Conservation (phyloP, 345 rosid species). For the Populus alba region DNA sequence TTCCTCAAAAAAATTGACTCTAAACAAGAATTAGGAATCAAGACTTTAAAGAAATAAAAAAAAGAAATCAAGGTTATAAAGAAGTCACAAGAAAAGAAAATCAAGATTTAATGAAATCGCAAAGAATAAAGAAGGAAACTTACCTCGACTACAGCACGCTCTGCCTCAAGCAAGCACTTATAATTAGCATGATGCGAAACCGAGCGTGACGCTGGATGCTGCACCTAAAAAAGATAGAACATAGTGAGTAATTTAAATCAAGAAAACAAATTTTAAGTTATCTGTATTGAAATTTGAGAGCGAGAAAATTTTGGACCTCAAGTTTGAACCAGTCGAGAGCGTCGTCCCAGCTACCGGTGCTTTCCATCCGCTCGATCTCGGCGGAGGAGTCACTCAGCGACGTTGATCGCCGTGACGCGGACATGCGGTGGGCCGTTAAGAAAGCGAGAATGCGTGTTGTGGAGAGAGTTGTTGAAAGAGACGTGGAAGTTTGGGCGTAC, state of each 20-base stretch:
- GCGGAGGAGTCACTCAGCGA: conserved; percentile 46
- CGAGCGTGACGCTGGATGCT: conserved; percentile 50
- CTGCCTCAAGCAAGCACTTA: conserved; percentile 73
- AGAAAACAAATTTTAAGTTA: neutral
- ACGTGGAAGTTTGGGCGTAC: neutral
- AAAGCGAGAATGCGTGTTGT: neutral
- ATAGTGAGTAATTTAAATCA: neutral
- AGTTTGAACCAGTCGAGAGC: conserved; percentile 72
- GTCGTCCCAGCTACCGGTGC: conserved; percentile 73
- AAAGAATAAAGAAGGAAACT: neutral
- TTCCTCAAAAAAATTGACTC: neutral
- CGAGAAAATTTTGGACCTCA: conserved; percentile 28
- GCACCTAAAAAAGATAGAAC: neutral
- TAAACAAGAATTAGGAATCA: neutral
- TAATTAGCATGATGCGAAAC: conserved; percentile 44
- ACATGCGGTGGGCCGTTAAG: conserved; percentile 32
- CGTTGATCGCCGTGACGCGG: conserved; percentile 46
- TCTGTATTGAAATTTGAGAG: neutral
- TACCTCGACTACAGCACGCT: conserved; percentile 65
- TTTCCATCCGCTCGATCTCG: conserved; percentile 66
- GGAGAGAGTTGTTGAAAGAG: neutral
- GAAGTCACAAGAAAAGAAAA: neutral
- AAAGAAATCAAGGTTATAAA: neutral
- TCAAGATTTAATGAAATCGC: neutral
- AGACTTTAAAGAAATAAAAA: neutral